These are phyloP conservation scores for Zangia roseola DNA, from an alignment of 768 basidiomycete genomes.

Conservation along the genomic window DNA sequence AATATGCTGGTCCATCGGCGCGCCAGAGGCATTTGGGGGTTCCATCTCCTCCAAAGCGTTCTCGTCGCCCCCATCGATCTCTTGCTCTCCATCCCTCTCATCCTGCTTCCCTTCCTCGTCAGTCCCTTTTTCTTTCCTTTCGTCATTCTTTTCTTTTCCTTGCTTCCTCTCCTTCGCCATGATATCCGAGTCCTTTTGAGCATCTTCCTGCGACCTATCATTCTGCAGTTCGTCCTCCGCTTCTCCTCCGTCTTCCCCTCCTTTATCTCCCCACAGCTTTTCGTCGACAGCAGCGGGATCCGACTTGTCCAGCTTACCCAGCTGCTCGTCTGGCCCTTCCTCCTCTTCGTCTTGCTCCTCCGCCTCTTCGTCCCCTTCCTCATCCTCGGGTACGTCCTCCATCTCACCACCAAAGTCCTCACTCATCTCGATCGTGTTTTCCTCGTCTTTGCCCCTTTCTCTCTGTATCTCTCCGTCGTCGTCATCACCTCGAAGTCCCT, in stretches of 20 bases:
- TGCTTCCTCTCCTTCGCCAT: slow-evolving; percentile 72
- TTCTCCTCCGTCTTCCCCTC: slow-evolving; percentile 49
- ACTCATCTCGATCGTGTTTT: slow-evolving; percentile 87
- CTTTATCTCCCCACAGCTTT: slow-evolving; percentile 94
- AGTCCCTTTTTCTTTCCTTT: slow-evolving; percentile 33
- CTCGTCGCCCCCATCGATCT: slow-evolving; percentile 9
- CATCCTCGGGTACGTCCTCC: slow-evolving; percentile 72
- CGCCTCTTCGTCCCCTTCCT: slow-evolving; percentile 41
- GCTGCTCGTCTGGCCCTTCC: slow-evolving; percentile 70
- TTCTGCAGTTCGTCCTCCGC: slow-evolving; percentile 56
- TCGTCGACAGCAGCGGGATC: slow-evolving; percentile 90
- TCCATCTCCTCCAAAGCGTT: slow-evolving; percentile 46
- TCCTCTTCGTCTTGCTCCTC: slow-evolving; percentile 54
- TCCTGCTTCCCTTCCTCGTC: slow-evolving; percentile 29
- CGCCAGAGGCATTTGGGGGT: slow-evolving; percentile 51
- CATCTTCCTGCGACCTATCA: slow-evolving; percentile 53
- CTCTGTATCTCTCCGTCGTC: slow-evolving; percentile 30
- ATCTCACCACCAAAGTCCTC: slow-evolving; percentile 86
- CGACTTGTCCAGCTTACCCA: slow-evolving; percentile 77
- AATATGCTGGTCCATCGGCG: slow-evolving; percentile 72
- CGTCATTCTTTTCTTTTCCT: slow-evolving; percentile 29
- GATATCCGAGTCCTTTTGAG: slow-evolving; percentile 58
- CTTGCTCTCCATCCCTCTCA: slow-evolving; percentile 28
- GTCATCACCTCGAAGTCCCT: slow-evolving; percentile 79
- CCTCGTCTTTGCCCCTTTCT: slow-evolving; percentile 51